Evolutionary conservation across 2,329 filamentous ascomycete species (phyloP).

Genomic region (Colletotrichum tropicicola): DNA sequence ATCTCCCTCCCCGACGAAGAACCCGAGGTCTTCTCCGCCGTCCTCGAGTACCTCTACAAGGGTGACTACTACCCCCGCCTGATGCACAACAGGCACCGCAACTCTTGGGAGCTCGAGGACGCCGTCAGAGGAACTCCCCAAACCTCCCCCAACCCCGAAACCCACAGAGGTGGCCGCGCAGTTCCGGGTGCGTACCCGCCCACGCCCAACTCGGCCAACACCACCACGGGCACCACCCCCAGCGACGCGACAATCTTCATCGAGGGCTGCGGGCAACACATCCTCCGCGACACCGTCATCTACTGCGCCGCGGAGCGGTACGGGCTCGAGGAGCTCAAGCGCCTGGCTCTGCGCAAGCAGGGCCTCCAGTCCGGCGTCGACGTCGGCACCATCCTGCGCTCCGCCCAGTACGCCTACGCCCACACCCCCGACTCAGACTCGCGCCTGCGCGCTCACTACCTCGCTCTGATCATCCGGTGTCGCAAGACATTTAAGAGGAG

Average conservation of each 20-base stretch:
- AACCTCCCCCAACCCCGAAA: conserved; percentile 60
- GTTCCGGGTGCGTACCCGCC: conserved; percentile 34
- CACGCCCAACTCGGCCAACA: conserved; percentile 62
- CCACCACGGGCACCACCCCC: conserved; percentile 61
- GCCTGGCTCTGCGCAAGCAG: conserved; percentile 91
- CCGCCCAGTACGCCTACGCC: conserved; percentile 93
- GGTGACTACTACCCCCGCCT: conserved; percentile 94
- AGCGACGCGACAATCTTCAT: conserved; percentile 83
- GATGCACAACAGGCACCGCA: conserved; percentile 84
- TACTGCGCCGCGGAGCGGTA: conserved; percentile 94
- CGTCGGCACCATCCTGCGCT: conserved; percentile 89
- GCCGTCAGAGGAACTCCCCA: conserved; percentile 54
- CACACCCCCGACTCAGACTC: conserved; percentile 94
- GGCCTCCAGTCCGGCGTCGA: conserved; percentile 93
- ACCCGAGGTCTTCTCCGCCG: conserved; percentile 90
- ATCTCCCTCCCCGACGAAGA: conserved; percentile 80
- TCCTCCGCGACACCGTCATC: conserved; percentile 92
- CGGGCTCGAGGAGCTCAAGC: conserved; percentile 91
- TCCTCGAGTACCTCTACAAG: conserved; percentile 98
- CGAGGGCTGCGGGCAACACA: conserved; percentile 74
- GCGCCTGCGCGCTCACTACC: conserved; percentile 93
- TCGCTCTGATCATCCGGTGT: conserved; percentile 96
- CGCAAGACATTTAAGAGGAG: conserved; percentile 98
- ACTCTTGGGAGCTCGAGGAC: conserved; percentile 91
- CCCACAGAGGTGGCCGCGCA: conserved; percentile 52